Conservation (phyloP, 352 stramenopile genomes). For the Pythium chondricola region DNA sequence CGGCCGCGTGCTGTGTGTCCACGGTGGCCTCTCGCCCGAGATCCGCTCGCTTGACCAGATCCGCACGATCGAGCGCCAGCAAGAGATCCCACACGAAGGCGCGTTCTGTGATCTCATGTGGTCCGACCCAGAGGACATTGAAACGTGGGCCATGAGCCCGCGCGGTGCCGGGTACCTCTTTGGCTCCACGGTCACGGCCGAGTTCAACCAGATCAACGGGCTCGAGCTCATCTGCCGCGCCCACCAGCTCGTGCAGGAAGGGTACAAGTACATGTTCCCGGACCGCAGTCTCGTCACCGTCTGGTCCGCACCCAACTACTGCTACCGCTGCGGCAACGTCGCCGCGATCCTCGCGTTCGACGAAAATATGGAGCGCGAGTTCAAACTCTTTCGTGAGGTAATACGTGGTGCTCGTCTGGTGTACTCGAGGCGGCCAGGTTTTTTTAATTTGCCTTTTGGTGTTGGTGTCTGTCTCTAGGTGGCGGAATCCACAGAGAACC, state of each 20-base stretch:
- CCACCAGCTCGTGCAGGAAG: conserved; percentile 87
- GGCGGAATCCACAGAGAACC: conserved; percentile 75
- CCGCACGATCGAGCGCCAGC: conserved; percentile 93
- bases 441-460: conserved; percentile 1
- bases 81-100: conserved; percentile 94
- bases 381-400: conserved; percentile 87
- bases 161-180: conserved; percentile 86
- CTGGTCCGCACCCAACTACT: conserved; percentile 82
- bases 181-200: conserved; percentile 76
- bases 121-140: conserved; percentile 95
- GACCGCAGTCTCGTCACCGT: conserved; percentile 81
- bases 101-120: conserved; percentile 98
- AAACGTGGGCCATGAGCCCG: conserved; percentile 87
- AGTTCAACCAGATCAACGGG: conserved; percentile 91
- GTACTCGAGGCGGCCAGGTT: background rate
- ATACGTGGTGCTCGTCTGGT: background rate
- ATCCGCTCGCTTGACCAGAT: conserved; percentile 94
- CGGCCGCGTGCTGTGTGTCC: conserved; percentile 87
- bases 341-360: conserved; percentile 79
- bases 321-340: conserved; percentile 83
- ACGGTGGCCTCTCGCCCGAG: conserved; percentile 94
- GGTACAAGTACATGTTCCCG: conserved; percentile 91
- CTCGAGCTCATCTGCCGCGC: conserved; percentile 86
- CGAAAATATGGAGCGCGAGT: conserved; percentile 80
- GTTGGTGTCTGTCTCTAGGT: conserved; percentile 25